A percentile compares a stretch with the other conserved stretches of the same genome.
Evolutionary conservation across 768 basidiomycete genomes (phyloP).

Genomic region (Mrakia gelida): DNA sequence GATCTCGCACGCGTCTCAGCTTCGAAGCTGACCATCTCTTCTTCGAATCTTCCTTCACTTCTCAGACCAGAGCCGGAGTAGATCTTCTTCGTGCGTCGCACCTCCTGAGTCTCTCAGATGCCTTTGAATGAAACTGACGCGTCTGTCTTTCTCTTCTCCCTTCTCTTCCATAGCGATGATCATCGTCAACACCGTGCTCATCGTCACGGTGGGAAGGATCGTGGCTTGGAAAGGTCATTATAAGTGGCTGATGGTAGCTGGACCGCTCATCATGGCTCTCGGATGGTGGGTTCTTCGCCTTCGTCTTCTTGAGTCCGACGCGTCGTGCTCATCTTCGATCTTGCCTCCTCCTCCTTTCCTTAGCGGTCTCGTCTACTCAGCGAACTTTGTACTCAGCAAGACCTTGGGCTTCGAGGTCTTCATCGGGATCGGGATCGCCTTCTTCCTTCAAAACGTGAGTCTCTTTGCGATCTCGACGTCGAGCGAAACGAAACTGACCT

Average conservation of each 20-base stretch:
- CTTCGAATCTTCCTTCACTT: too few relatives aligned
- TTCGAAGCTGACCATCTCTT: too few relatives aligned
- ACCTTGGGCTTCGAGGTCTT: constrained; percentile 37
- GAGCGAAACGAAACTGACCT: background rate
- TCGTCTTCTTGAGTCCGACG: too few relatives aligned
- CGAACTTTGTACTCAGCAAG: background rate
- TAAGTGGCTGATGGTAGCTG: constrained; percentile 20
- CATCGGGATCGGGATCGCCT: constrained; percentile 36
- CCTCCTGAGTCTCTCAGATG: too few relatives aligned
- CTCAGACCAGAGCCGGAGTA: constrained; percentile 17
- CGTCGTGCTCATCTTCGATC: too few relatives aligned
- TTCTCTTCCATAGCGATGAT: too few relatives aligned
- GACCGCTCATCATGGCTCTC: background rate
- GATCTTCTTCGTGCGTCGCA: constrained; percentile 12
- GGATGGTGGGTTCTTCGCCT: constrained; percentile 5
- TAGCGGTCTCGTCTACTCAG: constrained; percentile 34
- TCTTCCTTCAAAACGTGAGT: constrained; percentile 34
- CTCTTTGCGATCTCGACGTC: too few relatives aligned
- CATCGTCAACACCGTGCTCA: too few relatives aligned
- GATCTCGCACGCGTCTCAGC: too few relatives aligned
- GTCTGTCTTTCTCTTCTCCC: too few relatives aligned
- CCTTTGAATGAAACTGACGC: too few relatives aligned
- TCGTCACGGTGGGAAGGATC: too few relatives aligned
- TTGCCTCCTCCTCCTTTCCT: constrained; percentile 5
- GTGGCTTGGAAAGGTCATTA: constrained; percentile 9